phyloP scores from a whole-genome alignment of 2,329 filamentous ascomycete species.

The Lomentospora prolificans region DNA sequence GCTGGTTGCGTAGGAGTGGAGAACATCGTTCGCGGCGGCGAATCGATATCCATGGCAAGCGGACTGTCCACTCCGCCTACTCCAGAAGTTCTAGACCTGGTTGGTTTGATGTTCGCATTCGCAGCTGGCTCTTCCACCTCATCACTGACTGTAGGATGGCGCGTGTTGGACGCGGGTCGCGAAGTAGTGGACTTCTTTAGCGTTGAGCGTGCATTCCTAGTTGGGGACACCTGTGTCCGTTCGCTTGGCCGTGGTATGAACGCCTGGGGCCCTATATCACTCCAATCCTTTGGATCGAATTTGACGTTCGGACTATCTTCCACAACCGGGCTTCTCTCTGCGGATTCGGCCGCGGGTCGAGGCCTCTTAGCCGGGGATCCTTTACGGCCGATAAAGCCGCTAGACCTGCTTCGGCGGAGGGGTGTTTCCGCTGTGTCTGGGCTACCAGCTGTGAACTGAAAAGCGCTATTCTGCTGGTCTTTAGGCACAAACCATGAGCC shows the following conservation, averaged over 20 bases:
- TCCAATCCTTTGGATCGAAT: conserved; percentile 41
- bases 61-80: conserved; percentile 30
- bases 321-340: not conserved
- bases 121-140: conserved; percentile 23
- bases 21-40: conserved; percentile 23
- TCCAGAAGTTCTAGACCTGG: not conserved
- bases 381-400: conserved; percentile 5
- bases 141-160: conserved; percentile 35
- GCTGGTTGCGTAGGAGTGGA: conserved; percentile 10
- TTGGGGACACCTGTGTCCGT: conserved; percentile 31
- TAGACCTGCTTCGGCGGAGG: conserved; percentile 7
- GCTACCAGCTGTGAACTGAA: conserved; percentile 12
- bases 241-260: conserved; percentile 35
- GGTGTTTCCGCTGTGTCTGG: conserved; percentile 1
- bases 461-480: not conserved
- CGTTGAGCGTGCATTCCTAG: conserved; percentile 30
- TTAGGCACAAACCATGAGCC: not conserved
- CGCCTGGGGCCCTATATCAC: conserved; percentile 40
- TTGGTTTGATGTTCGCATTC: not conserved
- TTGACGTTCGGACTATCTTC: not conserved
- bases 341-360: not conserved
- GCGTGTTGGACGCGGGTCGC: conserved; percentile 38
- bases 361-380: conserved; percentile 4
- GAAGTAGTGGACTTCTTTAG: conserved; percentile 46
- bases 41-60: conserved; percentile 57